Evolutionary conservation across 495 filamentous ascomycete genomes (phyloP), one percentile per base, ranked within the genome.

Genomic region (Penicillium steckii): DNA sequence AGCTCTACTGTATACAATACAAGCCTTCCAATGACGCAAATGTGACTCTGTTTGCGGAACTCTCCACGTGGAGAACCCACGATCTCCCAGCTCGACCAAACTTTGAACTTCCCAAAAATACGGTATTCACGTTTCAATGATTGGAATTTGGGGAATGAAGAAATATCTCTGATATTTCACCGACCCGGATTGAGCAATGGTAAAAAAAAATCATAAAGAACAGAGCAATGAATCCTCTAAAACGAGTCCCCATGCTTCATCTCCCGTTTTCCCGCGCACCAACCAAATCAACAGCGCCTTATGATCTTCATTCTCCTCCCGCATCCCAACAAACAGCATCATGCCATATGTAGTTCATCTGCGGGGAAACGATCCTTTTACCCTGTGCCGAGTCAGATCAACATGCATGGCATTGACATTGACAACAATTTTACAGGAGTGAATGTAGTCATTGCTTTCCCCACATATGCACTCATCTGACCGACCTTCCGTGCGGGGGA

Each of bases 391-490:
- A 41, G 38, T 13, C 21, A 41, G 38, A 41, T 41, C 38, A 41
- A 41, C 38, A 41, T 23, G 38, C 38, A 37, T 37, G 15, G 33
- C 15, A 37, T 37, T 19, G 33, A 7, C 19, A 19, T 8, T 13
- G 12, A 35, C 25, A 13, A 3, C 43, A 45, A 24, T 8, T 15
- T 37, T 37, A 37, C 18, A n/a, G n/a, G n/a, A n/a, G 27, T 23
- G 38, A 41, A 41, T 1, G 23, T 8, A 41, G 10, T 13, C 19
- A 41, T 19, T 41, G 18, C 18, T 41, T 32, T 42, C 48, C 48
- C 48, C 48, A 44, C 48, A 44, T 27, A n/a, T 33, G 7, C 18
- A 18, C 48, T 50, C 48, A 51, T 51, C 48, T 51, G 48, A 51
- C 48, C 26, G 44, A 37, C 42, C 19, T 4, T 9, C 30, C 12